A percentile compares a stretch with the other conserved stretches of the same genome.
Evolutionary conservation across 129 eudicot species (phyloP).

Genomic region (Centaurea solstitialis): DNA sequence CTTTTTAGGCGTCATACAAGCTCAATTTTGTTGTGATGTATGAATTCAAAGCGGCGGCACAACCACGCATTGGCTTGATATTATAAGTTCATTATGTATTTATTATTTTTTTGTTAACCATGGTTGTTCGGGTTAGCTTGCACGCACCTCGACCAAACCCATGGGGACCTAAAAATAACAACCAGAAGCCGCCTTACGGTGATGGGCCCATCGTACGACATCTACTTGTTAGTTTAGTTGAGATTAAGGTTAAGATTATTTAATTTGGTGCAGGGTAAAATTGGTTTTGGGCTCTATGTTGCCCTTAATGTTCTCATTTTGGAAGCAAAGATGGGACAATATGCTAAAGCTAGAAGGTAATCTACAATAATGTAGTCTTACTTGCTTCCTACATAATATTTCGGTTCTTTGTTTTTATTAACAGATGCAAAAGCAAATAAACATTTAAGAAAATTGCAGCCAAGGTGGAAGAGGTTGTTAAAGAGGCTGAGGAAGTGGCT

Average conservation of each 20-base stretch:
- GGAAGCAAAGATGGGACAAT: conserved; percentile 53
- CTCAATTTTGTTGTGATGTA: too few relatives aligned
- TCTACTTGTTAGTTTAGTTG: neutral
- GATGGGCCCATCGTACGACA: neutral
- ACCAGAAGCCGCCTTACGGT: too few relatives aligned
- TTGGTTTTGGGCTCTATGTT: conserved; percentile 57
- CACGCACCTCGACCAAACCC: neutral
- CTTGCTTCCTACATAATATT: neutral
- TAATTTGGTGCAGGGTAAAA: conserved; percentile 43
- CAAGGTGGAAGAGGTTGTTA: conserved; percentile 48
- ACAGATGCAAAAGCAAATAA: neutral
- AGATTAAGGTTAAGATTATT: neutral
- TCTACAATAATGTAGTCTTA: neutral
- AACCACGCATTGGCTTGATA: too few relatives aligned
- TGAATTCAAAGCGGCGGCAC: too few relatives aligned
- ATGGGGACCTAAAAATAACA: too few relatives aligned
- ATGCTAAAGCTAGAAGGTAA: conserved; percentile 60
- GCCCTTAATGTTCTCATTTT: conserved; percentile 43
- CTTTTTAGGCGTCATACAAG: too few relatives aligned
- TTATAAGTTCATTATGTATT: too few relatives aligned
- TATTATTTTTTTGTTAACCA: too few relatives aligned
- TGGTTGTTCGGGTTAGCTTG: too few relatives aligned
- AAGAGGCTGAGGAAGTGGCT: conserved; percentile 58
- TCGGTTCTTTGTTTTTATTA: neutral
- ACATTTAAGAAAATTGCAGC: conserved; percentile 28